Percentiles rank a stretch among this genome's conserved stretches.
These are phyloP conservation scores for Saccharomycodes ludwigii DNA, from an alignment of 805 yeast species.

Conservation along the genomic window DNA sequence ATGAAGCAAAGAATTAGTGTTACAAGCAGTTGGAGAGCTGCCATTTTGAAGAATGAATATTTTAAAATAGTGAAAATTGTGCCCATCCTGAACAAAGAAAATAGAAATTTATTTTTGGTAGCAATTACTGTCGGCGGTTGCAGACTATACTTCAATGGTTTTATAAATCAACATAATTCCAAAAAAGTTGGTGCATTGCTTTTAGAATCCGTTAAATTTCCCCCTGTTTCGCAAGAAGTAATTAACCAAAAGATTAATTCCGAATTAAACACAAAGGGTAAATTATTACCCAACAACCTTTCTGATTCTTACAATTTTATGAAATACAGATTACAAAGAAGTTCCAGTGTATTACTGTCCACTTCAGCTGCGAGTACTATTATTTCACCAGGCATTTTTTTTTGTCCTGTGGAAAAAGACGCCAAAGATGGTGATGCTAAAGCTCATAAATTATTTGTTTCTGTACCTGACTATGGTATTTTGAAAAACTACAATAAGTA, in stretches of 20 bases:
- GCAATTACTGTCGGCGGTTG: conserved; percentile 80
- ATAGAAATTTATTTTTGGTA: conserved; percentile 55
- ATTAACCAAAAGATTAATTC: conserved; percentile 12
- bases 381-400: conserved; percentile 76
- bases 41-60: conserved; percentile 41
- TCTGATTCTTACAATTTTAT: conserved; percentile 1
- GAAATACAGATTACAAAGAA: conserved; percentile 38
- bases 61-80: conserved; percentile 54
- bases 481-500: conserved; percentile 59
- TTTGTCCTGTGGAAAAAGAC: conserved; percentile 40
- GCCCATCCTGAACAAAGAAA: conserved; percentile 40
- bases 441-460: conserved; percentile 46
- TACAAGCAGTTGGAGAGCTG: conserved; percentile 36
- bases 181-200: conserved; percentile 27
- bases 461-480: conserved; percentile 79
- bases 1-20: conserved; percentile 29
- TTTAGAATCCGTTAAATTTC: conserved; percentile 44
- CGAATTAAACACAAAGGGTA: neutral
- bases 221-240: conserved; percentile 37
- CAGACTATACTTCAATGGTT: conserved; percentile 46
- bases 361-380: conserved; percentile 48
- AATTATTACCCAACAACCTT: conserved; percentile 11
- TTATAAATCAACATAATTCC: conserved; percentile 18
- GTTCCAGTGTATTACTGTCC: conserved; percentile 39
- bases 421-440: conserved; percentile 2